Percentiles rank a stretch among this genome's conserved stretches.
Evolutionary conservation across 805 yeast species (phyloP).

Genomic region (Saccharomycopsis fibuligera): DNA sequence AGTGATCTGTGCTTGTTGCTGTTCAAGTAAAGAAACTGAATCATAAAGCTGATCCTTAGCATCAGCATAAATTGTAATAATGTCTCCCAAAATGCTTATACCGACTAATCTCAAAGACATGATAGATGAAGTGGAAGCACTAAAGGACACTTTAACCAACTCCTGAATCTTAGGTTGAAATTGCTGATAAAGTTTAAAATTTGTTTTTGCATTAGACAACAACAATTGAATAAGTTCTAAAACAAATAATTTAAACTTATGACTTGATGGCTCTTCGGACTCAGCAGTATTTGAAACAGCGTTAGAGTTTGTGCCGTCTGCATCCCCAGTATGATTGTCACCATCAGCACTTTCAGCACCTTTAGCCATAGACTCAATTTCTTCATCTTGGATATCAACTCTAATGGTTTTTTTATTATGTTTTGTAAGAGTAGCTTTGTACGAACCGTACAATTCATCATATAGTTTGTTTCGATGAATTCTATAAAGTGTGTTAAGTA

Average conservation of each 20-base stretch:
- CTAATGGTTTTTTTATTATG: conserved; percentile 28
- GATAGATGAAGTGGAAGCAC: conserved; percentile 72
- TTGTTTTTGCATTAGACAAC: conserved; percentile 31
- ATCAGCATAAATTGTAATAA: conserved; percentile 54
- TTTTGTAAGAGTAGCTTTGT: conserved; percentile 36
- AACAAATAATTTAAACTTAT: conserved; percentile 47
- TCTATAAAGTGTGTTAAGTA: conserved; percentile 44
- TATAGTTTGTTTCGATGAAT: conserved; percentile 38
- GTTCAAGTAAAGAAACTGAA: conserved; percentile 67
- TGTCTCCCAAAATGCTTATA: conserved; percentile 54
- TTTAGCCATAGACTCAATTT: conserved; percentile 38
- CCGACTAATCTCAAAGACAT: conserved; percentile 58
- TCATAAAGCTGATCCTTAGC: conserved; percentile 68
- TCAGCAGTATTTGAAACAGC: background rate
- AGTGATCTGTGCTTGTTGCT: conserved; percentile 90
- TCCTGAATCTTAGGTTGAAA: conserved; percentile 49
- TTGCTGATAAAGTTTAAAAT: conserved; percentile 31
- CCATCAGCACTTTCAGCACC: conserved; percentile 25
- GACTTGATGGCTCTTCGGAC: conserved; percentile 45
- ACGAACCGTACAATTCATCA: conserved; percentile 35
- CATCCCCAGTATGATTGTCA: conserved; percentile 22
- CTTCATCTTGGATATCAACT: conserved; percentile 40
- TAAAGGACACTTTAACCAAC: conserved; percentile 68
- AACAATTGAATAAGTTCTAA: conserved; percentile 41
- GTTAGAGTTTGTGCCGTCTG: conserved; percentile 21